phyloP scores from a whole-genome alignment of 2,329 filamentous ascomycete genomes.

The Apiospora saccharicola region DNA sequence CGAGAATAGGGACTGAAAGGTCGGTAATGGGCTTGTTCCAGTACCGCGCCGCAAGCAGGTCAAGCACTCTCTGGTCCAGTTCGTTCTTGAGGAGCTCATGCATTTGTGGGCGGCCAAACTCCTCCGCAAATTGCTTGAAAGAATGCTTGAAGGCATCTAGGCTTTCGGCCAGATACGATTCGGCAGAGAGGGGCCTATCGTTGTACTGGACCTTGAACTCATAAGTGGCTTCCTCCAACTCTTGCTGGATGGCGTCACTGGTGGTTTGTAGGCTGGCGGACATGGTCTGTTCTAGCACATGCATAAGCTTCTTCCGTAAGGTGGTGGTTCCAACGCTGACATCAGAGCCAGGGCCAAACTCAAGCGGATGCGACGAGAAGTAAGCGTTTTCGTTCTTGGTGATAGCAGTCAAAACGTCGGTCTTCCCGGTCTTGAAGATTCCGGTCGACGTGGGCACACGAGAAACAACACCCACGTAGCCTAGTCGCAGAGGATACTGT shows the following conservation, averaged over 20 bases:
- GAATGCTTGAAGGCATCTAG: conserved; percentile 97
- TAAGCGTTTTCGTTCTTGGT: conserved; percentile 87
- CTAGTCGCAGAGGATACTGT: conserved; percentile 93
- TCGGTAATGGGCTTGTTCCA: conserved; percentile 97
- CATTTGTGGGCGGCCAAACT: conserved; percentile 89
- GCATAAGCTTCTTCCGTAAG: conserved; percentile 94
- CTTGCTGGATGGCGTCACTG: conserved; percentile 90
- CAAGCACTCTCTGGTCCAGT: conserved; percentile 92
- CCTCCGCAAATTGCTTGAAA: conserved; percentile 91
- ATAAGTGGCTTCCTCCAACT: conserved; percentile 95
- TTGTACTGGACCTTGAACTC: conserved; percentile 99
- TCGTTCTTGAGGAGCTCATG: conserved; percentile 89
- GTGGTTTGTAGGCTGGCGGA: conserved; percentile 88
- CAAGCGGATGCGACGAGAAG: conserved; percentile 82
- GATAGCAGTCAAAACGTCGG: conserved; percentile 82
- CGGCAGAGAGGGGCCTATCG: conserved; percentile 90
- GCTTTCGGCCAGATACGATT: conserved; percentile 95
- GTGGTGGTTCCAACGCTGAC: conserved; percentile 84
- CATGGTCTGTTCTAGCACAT: conserved; percentile 97
- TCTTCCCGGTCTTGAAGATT: conserved; percentile 83
- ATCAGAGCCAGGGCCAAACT: conserved; percentile 78
- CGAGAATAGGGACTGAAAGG: conserved; percentile 69
- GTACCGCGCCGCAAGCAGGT: conserved; percentile 90
- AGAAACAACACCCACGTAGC: conserved; percentile 95
- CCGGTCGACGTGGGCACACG: conserved; percentile 74